phyloP scores from a whole-genome alignment of 805 yeast species.

The Torulaspora franciscae region DNA sequence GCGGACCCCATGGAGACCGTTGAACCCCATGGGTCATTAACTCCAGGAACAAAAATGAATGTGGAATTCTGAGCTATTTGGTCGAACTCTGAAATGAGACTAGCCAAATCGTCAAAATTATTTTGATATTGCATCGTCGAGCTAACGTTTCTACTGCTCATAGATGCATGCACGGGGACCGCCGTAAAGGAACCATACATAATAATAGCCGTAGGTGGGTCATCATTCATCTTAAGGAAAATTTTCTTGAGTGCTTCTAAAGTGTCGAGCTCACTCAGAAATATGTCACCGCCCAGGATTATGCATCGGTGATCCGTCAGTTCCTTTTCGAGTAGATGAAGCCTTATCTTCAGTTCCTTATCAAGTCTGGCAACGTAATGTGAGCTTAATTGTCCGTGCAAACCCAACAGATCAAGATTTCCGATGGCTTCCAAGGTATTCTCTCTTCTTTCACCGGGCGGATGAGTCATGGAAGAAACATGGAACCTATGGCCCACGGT shows the following conservation, averaged over 20 bases:
- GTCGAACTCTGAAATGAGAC: conserved; percentile 50
- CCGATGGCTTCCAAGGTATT: conserved; percentile 68
- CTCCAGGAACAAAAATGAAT: conserved; percentile 78
- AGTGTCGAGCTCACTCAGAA: conserved; percentile 53
- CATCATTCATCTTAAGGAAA: conserved; percentile 49
- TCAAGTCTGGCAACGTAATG: conserved; percentile 54
- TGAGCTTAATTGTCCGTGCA: conserved; percentile 34
- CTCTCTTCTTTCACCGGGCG: conserved; percentile 77
- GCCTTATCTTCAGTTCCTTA: conserved; percentile 48
- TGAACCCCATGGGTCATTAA: conserved; percentile 90
- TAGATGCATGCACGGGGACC: conserved; percentile 54
- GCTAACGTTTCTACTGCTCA: conserved; percentile 46
- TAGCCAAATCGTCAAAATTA: conserved; percentile 70
- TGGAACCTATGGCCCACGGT: conserved; percentile 63
- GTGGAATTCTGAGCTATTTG: conserved; percentile 40
- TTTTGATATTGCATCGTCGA: conserved; percentile 56
- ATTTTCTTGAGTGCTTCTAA: conserved; percentile 64
- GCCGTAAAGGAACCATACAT: conserved; percentile 78
- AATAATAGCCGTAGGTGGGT: conserved; percentile 64
- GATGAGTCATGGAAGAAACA: conserved; percentile 75
- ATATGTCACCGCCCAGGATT: conserved; percentile 70
- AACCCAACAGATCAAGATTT: conserved; percentile 62
- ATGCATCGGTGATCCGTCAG: conserved; percentile 54
- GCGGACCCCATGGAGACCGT: conserved; percentile 57
- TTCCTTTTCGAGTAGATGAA: conserved; percentile 53